Conservation (phyloP, 2,329 filamentous ascomycete species). For the Colletotrichum chrysophilum region DNA sequence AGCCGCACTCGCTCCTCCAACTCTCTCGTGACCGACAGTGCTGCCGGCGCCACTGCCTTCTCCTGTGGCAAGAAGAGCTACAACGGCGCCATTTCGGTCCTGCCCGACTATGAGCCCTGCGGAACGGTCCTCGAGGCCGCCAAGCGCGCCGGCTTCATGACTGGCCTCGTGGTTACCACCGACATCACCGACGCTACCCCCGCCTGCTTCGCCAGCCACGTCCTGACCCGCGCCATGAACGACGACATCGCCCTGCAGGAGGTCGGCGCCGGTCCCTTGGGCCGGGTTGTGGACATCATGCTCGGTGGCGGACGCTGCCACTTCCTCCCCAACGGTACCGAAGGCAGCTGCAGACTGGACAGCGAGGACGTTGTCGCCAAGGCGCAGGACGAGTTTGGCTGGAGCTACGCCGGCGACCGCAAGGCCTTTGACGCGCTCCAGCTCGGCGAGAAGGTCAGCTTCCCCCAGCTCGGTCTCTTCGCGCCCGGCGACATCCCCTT, state of each 20-base stretch:
- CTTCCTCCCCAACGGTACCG: slow-evolving; percentile 83
- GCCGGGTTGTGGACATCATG: slow-evolving; percentile 88
- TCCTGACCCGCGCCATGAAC: slow-evolving; percentile 78
- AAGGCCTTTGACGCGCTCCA: slow-evolving; percentile 77
- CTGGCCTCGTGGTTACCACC: slow-evolving; percentile 93
- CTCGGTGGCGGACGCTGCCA: slow-evolving; percentile 92
- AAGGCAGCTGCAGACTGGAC: slow-evolving; percentile 83
- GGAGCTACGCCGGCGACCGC: slow-evolving; percentile 77
- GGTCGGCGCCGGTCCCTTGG: slow-evolving; percentile 85
- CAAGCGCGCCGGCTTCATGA: slow-evolving; percentile 89
- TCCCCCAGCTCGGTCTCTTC: slow-evolving; percentile 88
- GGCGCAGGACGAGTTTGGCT: slow-evolving; percentile 78
- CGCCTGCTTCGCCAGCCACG: slow-evolving; percentile 92
- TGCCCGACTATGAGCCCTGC: slow-evolving; percentile 85
- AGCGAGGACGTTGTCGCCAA: slow-evolving; percentile 75
- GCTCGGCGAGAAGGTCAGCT: slow-evolving; percentile 68
- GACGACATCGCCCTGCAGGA: slow-evolving; percentile 94
- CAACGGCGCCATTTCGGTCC: slow-evolving; percentile 91
- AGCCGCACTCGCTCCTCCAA: slow-evolving; percentile 85
- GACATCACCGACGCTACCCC: slow-evolving; percentile 95
- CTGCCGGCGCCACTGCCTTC: slow-evolving; percentile 96
- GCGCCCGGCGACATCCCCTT: slow-evolving; percentile 85
- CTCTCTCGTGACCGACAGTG: slow-evolving; percentile 91
- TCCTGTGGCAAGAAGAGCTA: slow-evolving; percentile 93
- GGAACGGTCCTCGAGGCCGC: slow-evolving; percentile 93